These are phyloP conservation scores for Diaporthe sp. DNA, from an alignment of 2,329 filamentous ascomycete species.

Conservation along the genomic window DNA sequence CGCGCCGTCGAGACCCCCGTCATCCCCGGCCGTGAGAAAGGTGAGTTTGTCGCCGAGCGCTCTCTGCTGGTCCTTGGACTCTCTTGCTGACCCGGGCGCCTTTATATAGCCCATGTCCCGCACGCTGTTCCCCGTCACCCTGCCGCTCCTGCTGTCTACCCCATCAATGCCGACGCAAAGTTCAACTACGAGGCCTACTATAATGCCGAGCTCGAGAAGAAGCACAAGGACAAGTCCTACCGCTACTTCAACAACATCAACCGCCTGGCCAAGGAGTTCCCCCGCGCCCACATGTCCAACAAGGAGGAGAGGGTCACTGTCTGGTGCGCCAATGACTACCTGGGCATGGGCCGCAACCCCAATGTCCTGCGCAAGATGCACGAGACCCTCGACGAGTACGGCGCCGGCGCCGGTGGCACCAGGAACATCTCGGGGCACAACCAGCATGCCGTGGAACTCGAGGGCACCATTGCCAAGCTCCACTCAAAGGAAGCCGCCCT, in stretches of 20 bases:
- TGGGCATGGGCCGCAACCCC: slow-evolving; percentile 95
- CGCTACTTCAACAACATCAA: slow-evolving; percentile 99
- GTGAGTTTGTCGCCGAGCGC: slow-evolving; percentile 52
- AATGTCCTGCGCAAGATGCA: slow-evolving; percentile 93
- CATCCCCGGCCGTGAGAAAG: slow-evolving; percentile 60
- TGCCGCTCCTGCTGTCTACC: slow-evolving; percentile 44
- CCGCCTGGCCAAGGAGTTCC: slow-evolving; percentile 94
- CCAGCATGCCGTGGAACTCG: slow-evolving; percentile 88
- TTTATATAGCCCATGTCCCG: slow-evolving; percentile 50
- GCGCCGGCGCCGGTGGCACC: slow-evolving; percentile 93
- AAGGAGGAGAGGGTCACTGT: slow-evolving; percentile 91
- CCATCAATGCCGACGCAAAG: slow-evolving; percentile 59
- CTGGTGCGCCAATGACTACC: slow-evolving; percentile 99
- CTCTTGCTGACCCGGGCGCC: slow-evolving; percentile 32
- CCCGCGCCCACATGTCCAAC: slow-evolving; percentile 89
- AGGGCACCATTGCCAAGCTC: slow-evolving; percentile 84
- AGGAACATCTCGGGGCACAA: slow-evolving; percentile 99
- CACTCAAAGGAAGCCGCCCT: slow-evolving; percentile 93
- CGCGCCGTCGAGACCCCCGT: slow-evolving; percentile 76
- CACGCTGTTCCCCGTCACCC: slow-evolving; percentile 48
- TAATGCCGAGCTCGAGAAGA: slow-evolving; percentile 90
- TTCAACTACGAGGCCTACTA: slow-evolving; percentile 97
- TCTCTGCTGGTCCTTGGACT: not conserved
- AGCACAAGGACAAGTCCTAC: slow-evolving; percentile 99
- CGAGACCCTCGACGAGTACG: slow-evolving; percentile 92